phyloP scores from a whole-genome alignment of 1,139 yeast genomes.

The Suzukiozyma palmioleophila region DNA sequence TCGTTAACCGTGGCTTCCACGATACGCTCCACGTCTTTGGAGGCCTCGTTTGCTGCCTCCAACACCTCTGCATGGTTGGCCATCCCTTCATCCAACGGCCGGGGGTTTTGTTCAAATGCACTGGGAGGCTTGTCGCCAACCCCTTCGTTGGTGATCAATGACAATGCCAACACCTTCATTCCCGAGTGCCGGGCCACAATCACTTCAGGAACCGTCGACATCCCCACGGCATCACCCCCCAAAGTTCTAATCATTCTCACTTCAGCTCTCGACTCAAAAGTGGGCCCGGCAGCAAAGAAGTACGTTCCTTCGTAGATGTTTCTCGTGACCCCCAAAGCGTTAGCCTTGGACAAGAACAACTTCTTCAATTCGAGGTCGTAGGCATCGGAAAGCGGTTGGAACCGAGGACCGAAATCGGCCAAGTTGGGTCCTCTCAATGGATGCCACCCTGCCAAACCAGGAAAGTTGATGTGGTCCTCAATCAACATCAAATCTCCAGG shows the following conservation, averaged over 20 bases:
- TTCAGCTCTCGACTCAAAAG: conserved; percentile 91
- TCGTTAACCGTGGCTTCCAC: conserved; percentile 61
- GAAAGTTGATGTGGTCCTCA: conserved; percentile 82
- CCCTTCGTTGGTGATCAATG: conserved; percentile 81
- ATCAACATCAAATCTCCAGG: conserved; percentile 93
- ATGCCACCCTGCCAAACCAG: conserved; percentile 86
- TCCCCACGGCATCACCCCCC: conserved; percentile 96
- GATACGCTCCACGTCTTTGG: conserved; percentile 69
- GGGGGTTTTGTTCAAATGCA: conserved; percentile 54
- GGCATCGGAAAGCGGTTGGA: conserved; percentile 85
- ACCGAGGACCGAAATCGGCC: conserved; percentile 77
- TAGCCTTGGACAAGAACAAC: conserved; percentile 50
- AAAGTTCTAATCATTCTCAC: conserved; percentile 64
- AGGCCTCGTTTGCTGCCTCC: conserved; percentile 76
- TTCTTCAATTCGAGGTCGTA: conserved; percentile 72
- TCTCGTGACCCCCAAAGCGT: conserved; percentile 51
- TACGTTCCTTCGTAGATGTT: conserved; percentile 82
- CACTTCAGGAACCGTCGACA: conserved; percentile 97
- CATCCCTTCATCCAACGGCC: conserved; percentile 64
- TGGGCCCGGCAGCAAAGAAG: conserved; percentile 86
- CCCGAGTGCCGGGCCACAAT: conserved; percentile 88
- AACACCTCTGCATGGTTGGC: conserved; percentile 90
- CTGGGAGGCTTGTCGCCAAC: conserved; percentile 74
- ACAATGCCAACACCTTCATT: conserved; percentile 73
- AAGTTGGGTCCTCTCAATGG: conserved; percentile 88